Percentiles rank a stretch among this genome's conserved stretches.
Evolutionary conservation across 495 filamentous ascomycete genomes (phyloP).

Genomic region (Podospora pseudopauciseta): DNA sequence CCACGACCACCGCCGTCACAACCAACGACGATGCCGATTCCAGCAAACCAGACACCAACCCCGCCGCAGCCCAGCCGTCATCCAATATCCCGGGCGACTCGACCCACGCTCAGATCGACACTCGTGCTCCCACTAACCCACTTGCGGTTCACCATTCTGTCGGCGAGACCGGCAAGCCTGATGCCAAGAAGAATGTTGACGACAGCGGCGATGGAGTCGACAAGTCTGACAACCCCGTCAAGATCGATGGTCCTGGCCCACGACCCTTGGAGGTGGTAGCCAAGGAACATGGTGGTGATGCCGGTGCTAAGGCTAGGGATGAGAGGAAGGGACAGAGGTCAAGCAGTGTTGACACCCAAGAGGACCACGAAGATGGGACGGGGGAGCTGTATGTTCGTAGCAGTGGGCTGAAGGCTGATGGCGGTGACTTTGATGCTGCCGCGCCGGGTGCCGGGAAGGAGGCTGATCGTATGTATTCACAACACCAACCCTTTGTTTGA

Average conservation of each 20-base stretch:
- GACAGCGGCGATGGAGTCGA: conserved; percentile 22
- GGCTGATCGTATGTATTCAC: conserved; percentile 56
- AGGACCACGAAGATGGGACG: conserved; percentile 42
- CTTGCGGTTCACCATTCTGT: background rate
- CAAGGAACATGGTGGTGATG: conserved; percentile 40
- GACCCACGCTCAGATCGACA: conserved; percentile 40
- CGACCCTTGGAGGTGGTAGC: conserved; percentile 40
- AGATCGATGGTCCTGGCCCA: conserved; percentile 43
- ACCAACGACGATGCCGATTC: background rate
- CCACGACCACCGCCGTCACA: background rate
- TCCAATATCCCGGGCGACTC: conserved; percentile 30
- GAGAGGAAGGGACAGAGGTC: conserved; percentile 3
- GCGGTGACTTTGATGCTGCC: conserved; percentile 63
- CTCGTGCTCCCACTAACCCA: conserved; percentile 25
- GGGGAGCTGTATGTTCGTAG: conserved; percentile 56
- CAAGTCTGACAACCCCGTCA: conserved; percentile 31
- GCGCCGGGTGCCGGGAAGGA: conserved; percentile 60
- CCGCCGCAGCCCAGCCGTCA: conserved; percentile 27
- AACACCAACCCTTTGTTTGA: background rate
- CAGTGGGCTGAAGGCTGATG: conserved; percentile 55
- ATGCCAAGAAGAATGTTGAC: conserved; percentile 31
- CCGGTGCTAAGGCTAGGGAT: background rate
- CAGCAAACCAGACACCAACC: conserved; percentile 18
- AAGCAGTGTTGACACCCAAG: conserved; percentile 15
- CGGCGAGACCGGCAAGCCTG: conserved; percentile 18